Percentiles rank a stretch among this genome's conserved stretches.
These are phyloP conservation scores for Colletotrichum tabaci DNA, from an alignment of 2,329 filamentous ascomycete genomes.

Conservation along the genomic window DNA sequence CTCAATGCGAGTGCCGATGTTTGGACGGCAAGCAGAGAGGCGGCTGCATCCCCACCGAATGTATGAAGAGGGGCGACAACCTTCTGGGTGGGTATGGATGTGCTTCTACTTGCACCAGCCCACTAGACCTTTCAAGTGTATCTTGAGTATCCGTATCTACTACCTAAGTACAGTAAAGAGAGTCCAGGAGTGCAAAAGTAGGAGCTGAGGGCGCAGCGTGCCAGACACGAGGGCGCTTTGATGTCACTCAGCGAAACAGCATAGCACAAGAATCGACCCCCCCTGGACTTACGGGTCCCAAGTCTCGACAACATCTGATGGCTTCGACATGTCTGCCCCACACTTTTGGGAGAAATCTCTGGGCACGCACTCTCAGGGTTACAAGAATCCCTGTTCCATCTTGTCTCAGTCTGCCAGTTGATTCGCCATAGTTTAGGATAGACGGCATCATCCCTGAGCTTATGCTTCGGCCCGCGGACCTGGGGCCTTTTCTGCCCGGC, in stretches of 20 bases:
- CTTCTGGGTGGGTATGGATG: background rate
- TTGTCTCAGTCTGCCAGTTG: slow-evolving; percentile 34
- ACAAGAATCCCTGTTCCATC: slow-evolving; percentile 35
- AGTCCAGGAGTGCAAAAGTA: slow-evolving; percentile 34
- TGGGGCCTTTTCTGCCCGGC: slow-evolving; percentile 8
- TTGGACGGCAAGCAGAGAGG: slow-evolving; percentile 17
- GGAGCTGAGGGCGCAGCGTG: slow-evolving; percentile 6
- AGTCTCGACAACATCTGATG: slow-evolving; percentile 1
- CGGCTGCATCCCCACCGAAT: no score
- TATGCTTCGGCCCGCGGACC: background rate
- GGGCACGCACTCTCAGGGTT: slow-evolving; percentile 5
- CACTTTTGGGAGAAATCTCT: slow-evolving; percentile 6
- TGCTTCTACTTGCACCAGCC: no score
- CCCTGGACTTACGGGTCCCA: slow-evolving; percentile 14
- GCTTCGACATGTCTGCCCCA: background rate
- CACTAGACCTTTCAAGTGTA: background rate
- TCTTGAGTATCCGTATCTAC: background rate
- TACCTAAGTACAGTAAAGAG: background rate
- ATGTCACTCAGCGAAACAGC: slow-evolving; percentile 38
- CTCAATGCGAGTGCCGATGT: slow-evolving; percentile 30
- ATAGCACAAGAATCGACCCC: slow-evolving; percentile 13
- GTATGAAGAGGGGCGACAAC: background rate
- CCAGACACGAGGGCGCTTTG: slow-evolving; percentile 25
- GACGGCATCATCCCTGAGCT: slow-evolving; percentile 27
- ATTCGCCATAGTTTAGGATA: slow-evolving; percentile 42